Base-by-base conservation (phyloP, 768 basidiomycete species). In the Basidioascus undulatus region DNA sequence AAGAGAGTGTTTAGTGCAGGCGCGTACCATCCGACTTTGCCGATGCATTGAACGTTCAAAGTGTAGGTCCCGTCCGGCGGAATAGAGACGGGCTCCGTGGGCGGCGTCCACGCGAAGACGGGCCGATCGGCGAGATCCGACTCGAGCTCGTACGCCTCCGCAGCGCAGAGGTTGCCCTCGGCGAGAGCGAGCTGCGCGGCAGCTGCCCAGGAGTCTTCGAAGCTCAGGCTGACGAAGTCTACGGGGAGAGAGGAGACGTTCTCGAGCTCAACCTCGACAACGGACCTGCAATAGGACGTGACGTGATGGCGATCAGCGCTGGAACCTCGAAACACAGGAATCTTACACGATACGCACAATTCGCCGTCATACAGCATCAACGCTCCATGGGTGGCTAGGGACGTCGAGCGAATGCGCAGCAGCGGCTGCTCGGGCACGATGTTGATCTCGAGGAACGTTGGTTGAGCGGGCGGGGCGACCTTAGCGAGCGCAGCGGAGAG, bases 331-430 rank as follows among this genome's bases (percentile, higher is more conserved):
- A 25, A 21, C 13, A 47, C 28, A 18, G 19, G 20, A 24, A 18
- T 11, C 16, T 15, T 20, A 19, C 21, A 41, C 27, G 9, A 5
- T 6, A 60, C 72, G 44, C 47, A 84, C 87, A 61, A 73, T 62
- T 98, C 92, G 26, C 92, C 92, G 36, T 89, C 71, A 53, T 89
- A 94, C 38, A 96, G 62, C 82, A 92, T 89, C 20, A 94, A 62
- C 0, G 87, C 83, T 1, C 83, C 84, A 49, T 92, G 84, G 1
- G 79, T 87, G 18, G n/a, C n/a, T n/a, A 92, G 61, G n/a, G 80
- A 82, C 13, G 76, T 80, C 53, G 80, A 65, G 41, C 80, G 68
- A 55, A 98, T 76, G 46, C 82, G 71, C 41, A 96, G 61, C 25
- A 86, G 57, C 8, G 92, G 92, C 52, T 86, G 81, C 50, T 82